Evolutionary conservation across 495 filamentous ascomycete species (phyloP), one percentile per base, ranked within the genome.

Genomic region (Xylaria grammica): DNA sequence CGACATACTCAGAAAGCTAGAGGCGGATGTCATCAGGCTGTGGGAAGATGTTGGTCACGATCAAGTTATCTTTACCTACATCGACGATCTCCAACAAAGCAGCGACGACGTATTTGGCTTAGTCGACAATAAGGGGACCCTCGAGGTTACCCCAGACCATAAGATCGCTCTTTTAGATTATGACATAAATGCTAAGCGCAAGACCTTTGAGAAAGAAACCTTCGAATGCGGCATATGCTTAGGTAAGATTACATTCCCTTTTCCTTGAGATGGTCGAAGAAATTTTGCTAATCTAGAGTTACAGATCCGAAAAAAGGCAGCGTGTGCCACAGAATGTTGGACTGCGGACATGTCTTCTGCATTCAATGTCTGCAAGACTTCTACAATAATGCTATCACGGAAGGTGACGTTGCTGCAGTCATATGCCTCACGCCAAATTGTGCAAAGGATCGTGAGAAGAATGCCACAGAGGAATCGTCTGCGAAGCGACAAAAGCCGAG

Each of bases 321-420:
- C 0, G 85, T 81, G 26, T 98, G 95, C 75, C 89, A 97, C 76
- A 84, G 84, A 4, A 82, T 97, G 72, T 72, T 88, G 20, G 85
- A 86, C 34, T 99, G 95, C 73, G 87, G 85, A 0, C 95, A 99
- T 70, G 93, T 99, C 30, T 99, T 98, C 69, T 99, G 95, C 73
- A 77, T 89, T 38, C 66, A 82, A 3, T 99, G 95, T 68, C 78
- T 99, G 20, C 89, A 91, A 67, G 91, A 93, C 67, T 97, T 92
- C 66, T 99, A 95, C 80, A 93, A 90, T 67, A 87, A 82, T 51
- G 91, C 90, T 68, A 97, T 99, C 69, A 84, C 83, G 0, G 91
- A 97, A 73, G 95, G 95, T 2, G 88, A 96, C 67, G 80, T 99
- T 3, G 81, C 85, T 30, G 81, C 83, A 29, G 87, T 99, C 51